Evolutionary conservation across 768 basidiomycete species (phyloP).

Genomic region (Mycena kentingensis): DNA sequence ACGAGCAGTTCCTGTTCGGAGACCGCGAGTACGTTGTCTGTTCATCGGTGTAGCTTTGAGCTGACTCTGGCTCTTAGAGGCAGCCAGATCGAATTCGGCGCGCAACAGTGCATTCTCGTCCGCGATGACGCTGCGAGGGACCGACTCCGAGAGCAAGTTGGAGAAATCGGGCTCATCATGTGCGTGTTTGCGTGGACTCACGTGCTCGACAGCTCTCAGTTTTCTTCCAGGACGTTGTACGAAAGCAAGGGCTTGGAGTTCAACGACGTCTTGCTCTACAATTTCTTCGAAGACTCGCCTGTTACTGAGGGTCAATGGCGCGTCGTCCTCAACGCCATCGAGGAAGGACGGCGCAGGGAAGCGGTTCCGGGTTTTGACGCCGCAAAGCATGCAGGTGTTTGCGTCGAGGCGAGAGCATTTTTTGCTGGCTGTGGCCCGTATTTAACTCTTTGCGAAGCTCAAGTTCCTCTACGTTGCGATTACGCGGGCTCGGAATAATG

Average conservation of each 20-base stretch:
- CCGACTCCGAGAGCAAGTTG: slow-evolving; percentile 51
- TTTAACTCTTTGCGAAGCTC: slow-evolving; percentile 40
- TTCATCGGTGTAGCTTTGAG: not conserved
- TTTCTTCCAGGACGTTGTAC: slow-evolving; percentile 48
- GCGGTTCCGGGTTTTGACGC: slow-evolving; percentile 52
- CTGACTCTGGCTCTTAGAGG: slow-evolving; percentile 35
- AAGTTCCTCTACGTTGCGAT: slow-evolving; percentile 71
- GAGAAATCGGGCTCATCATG: slow-evolving; percentile 62
- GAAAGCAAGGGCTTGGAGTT: slow-evolving; percentile 72
- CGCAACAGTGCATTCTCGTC: slow-evolving; percentile 72
- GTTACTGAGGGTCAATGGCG: slow-evolving; percentile 59
- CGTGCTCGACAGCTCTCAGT: not conserved
- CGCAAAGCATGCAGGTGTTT: slow-evolving; percentile 52
- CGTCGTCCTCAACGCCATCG: slow-evolving; percentile 49
- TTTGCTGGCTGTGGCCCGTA: not conserved
- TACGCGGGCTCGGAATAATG: slow-evolving; percentile 64
- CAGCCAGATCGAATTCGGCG: slow-evolving; percentile 58
- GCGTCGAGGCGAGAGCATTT: slow-evolving; percentile 48
- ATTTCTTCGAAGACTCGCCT: slow-evolving; percentile 71
- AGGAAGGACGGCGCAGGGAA: slow-evolving; percentile 21
- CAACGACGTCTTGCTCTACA: slow-evolving; percentile 69
- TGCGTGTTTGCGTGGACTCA: slow-evolving; percentile 30
- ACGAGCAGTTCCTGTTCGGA: slow-evolving; percentile 62
- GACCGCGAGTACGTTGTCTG: slow-evolving; percentile 42
- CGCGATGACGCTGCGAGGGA: slow-evolving; percentile 57